A percentile compares a stretch with the other conserved stretches of the same genome.
phyloP scores from a whole-genome alignment of 2,329 filamentous ascomycete species.

The Neocucurbitaria cava region DNA sequence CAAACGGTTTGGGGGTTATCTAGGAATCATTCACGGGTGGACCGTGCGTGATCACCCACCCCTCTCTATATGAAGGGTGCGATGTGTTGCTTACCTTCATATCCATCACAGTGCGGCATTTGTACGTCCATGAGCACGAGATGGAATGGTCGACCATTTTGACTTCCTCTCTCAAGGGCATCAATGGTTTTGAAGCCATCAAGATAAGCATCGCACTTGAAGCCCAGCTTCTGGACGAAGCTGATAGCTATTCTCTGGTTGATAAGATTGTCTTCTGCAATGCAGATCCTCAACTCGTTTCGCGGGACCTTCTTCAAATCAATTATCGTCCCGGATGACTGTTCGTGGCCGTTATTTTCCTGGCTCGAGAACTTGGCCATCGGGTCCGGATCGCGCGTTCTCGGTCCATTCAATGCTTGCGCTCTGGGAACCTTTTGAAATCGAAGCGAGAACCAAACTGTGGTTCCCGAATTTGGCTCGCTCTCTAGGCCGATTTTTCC shows the following conservation, averaged over 20 bases:
- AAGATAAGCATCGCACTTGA: slow-evolving; percentile 86
- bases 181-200: slow-evolving; percentile 90
- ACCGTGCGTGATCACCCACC: too few relatives aligned
- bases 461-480: slow-evolving; percentile 72
- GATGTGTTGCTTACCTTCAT: slow-evolving; percentile 62
- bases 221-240: slow-evolving; percentile 85
- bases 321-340: slow-evolving; percentile 44
- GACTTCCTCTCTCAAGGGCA: slow-evolving; percentile 75
- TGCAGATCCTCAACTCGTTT: slow-evolving; percentile 83
- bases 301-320: slow-evolving; percentile 73
- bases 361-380: slow-evolving; percentile 64
- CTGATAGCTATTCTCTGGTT: slow-evolving; percentile 94
- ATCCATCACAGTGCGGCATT: slow-evolving; percentile 93
- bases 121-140: slow-evolving; percentile 95
- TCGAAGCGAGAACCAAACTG: slow-evolving; percentile 78
- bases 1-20: not conserved
- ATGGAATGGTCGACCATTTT: slow-evolving; percentile 80
- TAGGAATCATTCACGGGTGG: too few relatives aligned
- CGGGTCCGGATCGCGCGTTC: slow-evolving; percentile 57
- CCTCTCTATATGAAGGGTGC: too few relatives aligned
- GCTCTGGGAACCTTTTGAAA: slow-evolving; percentile 81
- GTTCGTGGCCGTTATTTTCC: slow-evolving; percentile 53
- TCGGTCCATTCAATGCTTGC: slow-evolving; percentile 56
- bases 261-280: slow-evolving; percentile 94
- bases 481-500: slow-evolving; percentile 85